Conservation (phyloP, 2,329 filamentous ascomycete genomes). For the Alternaria brassicae region DNA sequence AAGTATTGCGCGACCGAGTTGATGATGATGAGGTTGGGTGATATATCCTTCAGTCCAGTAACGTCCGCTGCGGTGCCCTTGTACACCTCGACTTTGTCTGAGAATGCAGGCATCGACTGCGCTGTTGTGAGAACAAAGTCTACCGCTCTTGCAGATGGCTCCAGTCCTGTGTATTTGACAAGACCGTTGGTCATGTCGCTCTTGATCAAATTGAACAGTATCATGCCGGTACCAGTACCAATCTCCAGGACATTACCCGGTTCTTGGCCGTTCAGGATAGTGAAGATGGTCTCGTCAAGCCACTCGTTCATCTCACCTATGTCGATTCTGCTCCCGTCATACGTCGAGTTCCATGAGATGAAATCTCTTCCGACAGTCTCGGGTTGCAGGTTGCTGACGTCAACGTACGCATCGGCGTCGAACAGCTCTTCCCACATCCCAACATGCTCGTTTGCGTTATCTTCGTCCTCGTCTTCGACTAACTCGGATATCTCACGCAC, state of each 20-base stretch:
- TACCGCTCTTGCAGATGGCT: not conserved
- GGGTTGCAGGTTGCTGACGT: not conserved
- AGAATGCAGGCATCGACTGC: slow-evolving; percentile 5
- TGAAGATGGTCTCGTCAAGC: slow-evolving; percentile 16
- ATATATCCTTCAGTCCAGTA: not conserved
- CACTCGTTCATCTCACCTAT: slow-evolving; percentile 22
- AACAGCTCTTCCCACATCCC: slow-evolving; percentile 14
- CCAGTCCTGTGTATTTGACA: not conserved
- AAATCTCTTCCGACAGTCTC: slow-evolving; percentile 15
- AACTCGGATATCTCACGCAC: too few relatives aligned
- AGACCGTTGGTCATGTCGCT: slow-evolving; percentile 1
- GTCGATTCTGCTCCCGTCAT: slow-evolving; percentile 12
- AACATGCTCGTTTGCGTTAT: not conserved
- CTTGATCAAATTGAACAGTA: slow-evolving; percentile 15
- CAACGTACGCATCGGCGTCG: slow-evolving; percentile 4
- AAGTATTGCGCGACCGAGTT: slow-evolving; percentile 22
- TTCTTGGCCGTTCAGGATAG: not conserved
- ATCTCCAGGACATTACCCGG: slow-evolving; percentile 10
- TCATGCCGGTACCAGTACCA: slow-evolving; percentile 17
- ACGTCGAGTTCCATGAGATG: slow-evolving; percentile 18
- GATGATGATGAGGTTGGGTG: slow-evolving; percentile 1
- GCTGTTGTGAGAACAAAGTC: not conserved
- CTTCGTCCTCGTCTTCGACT: not conserved
- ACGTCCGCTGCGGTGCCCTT: not conserved
- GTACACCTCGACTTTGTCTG: slow-evolving; percentile 1